Evolutionary conservation across 2,329 filamentous ascomycete species (phyloP), one percentile per base, ranked within the genome.

Genomic region (Colletotrichum euphorbiae): DNA sequence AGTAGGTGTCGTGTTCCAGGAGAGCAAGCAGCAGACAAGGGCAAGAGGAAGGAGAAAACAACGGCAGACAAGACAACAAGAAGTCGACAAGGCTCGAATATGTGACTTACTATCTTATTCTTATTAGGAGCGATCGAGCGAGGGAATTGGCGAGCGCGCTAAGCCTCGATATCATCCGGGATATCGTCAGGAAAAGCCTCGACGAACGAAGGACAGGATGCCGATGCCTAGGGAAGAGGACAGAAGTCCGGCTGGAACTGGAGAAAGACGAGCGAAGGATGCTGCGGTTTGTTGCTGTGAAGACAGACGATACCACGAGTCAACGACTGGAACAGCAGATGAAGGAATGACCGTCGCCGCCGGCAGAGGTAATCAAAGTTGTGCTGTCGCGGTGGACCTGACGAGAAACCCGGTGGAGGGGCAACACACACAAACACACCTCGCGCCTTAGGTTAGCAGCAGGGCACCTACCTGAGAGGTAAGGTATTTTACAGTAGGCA

Each of bases 91-190:
- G 12, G 17, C 33, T 11, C 13, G 17, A 51, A 12, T 17, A 45
- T 5, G 7, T 8, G n/a, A 69, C 66, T 66, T 64, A 69, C 66
- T 54, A 55, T 55, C 36, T 61, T 61, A 61, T 52, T 61, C 36
- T 61, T 61, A 61, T 52, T 61, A 45, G 28, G 33, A 28, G 38
- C 61, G 60, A 65, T 56, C 61, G 61, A 48, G 54, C 61, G 61
- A 54, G 65, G 60, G 65, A 55, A 21, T 9, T 31, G 21, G 45
- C 28, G 54, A 46, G 46, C 21, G 61, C 54, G 65, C 61, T 66
- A 43, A 66, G 61, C 61, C 61, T 65, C 42, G 61, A 68, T 68
- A 60, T 65, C 66, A 68, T 68, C 61, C 61, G 62, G 66, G 54
- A 65, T 66, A 60, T 56, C 57, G 57, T 46, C 55, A 43, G 56